Evolutionary conservation across 202 grass and related monocot genomes (phyloP), one percentile per base, ranked within the genome.

Genomic region (Elaeis oleifera): DNA sequence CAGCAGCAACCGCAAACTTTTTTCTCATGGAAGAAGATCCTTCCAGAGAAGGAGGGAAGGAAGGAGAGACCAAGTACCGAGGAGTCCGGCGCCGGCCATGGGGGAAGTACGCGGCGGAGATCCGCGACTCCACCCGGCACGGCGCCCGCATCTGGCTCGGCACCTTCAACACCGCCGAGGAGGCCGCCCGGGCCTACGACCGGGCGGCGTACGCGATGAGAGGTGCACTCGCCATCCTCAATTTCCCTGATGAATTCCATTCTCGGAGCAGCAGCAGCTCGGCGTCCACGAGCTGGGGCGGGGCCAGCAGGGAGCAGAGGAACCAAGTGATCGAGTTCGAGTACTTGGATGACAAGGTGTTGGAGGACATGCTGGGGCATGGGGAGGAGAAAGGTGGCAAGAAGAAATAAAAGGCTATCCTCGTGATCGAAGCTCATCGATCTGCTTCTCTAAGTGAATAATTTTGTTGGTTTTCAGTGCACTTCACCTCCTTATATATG

Each of bases 31-130:
- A 17, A 2, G 48, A 13, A 13, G 49, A 51, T 1, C 19, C 6
- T 5, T 16, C 21, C 14, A 51, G 23, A 5, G 39, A 16, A 2
- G 39, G 63, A 23, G 5, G 21, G 28, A 75, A 75, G 16, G 65
- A 66, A 6, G 69, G 71, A 0, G 75, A 66, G 53, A 50, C 68
- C 16, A 80, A 71, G 59, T 90, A 85, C 68, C 77, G 84, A 9
- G 88, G 88, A 23, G 88, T 92, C 13, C 78, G 88, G 5, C 74
- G 77, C 21, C 78, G 88, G 5, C 63, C 77, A 0, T 87, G 88
- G 83, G 88, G 83, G 21, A 91, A 87, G 59, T 91, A 72, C 54
- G 88, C 88, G 18, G 88, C 83, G 1, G 88, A 91, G 83, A 91
- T 91, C 64, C 83, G 88, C 3, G 88, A 91, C 71, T 84, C 88